Evolutionary conservation across 2,329 filamentous ascomycete species (phyloP).

Genomic region (Microascus cirrosus): DNA sequence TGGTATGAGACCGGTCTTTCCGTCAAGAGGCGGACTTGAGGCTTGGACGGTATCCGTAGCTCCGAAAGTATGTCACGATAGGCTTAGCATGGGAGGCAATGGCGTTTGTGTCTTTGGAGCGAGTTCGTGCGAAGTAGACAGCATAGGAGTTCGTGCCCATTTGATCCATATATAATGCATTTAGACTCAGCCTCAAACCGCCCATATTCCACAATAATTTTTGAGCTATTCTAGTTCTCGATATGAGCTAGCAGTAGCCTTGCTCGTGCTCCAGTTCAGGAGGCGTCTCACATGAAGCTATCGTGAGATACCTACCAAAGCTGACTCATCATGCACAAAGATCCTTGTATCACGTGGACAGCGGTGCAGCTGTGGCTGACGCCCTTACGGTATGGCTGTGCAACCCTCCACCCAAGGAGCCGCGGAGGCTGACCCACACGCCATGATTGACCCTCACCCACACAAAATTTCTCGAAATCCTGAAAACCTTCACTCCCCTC

Average conservation of each 20-base stretch:
- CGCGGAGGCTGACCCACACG: conserved; percentile 5
- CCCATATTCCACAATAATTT: background rate
- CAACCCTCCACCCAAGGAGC: background rate
- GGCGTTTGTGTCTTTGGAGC: background rate
- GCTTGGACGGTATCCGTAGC: no score
- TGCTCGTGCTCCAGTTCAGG: no score
- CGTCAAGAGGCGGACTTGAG: background rate
- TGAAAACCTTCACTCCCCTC: conserved; percentile 23
- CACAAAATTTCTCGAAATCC: conserved; percentile 30
- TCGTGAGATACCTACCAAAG: background rate
- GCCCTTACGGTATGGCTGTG: background rate
- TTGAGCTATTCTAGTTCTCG: no score
- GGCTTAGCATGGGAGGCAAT: background rate
- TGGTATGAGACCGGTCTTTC: conserved; percentile 26
- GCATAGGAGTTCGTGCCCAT: background rate
- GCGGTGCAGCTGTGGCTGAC: background rate
- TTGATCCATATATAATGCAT: background rate
- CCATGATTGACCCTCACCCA: conserved; percentile 16
- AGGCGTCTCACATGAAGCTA: background rate
- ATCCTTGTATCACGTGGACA: background rate
- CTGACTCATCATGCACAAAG: background rate
- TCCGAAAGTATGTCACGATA: background rate
- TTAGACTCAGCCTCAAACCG: no score
- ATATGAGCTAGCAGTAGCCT: no score
- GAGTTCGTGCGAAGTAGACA: background rate